Conservation (phyloP, 495 filamentous ascomycete species). For the Mytilinidion resinicola region DNA sequence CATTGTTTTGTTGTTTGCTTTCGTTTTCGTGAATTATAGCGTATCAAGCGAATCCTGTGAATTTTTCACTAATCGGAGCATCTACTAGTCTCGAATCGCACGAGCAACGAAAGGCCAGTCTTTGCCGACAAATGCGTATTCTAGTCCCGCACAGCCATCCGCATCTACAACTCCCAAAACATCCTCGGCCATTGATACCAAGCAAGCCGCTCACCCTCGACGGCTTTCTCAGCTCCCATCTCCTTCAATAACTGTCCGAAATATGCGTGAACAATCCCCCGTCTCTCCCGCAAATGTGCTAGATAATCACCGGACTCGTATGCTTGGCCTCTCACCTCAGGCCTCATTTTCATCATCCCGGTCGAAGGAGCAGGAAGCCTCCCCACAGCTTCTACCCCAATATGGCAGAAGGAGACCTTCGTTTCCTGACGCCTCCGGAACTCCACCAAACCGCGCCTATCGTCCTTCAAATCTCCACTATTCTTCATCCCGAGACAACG, state of each 20-base stretch:
- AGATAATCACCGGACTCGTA: slow-evolving; percentile 17
- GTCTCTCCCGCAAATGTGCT: slow-evolving; percentile 12
- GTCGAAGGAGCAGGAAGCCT: slow-evolving; percentile 25
- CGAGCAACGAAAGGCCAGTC: slow-evolving; percentile 25
- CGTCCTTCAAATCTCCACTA: slow-evolving; percentile 28
- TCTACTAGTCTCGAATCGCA: slow-evolving; percentile 25
- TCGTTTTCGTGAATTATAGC: no score
- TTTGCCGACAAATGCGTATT: slow-evolving; percentile 18
- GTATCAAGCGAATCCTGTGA: slow-evolving; percentile 1
- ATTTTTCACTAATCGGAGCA: not conserved
- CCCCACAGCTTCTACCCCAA: slow-evolving; percentile 41
- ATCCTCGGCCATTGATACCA: slow-evolving; percentile 17
- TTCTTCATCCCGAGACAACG: slow-evolving; percentile 22
- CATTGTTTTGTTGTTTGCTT: no score
- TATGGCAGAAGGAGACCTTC: slow-evolving; percentile 46
- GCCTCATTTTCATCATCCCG: slow-evolving; percentile 11
- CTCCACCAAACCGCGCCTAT: slow-evolving; percentile 22
- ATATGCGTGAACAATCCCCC: slow-evolving; percentile 21
- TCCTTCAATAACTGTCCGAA: slow-evolving; percentile 2
- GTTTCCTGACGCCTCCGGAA: slow-evolving; percentile 15
- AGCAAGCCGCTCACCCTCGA: slow-evolving; percentile 2
- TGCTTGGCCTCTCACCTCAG: slow-evolving; percentile 18
- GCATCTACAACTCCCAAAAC: slow-evolving; percentile 11
- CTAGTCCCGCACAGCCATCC: slow-evolving; percentile 10
- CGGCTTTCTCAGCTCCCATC: slow-evolving; percentile 17